Base-by-base conservation (phyloP, 441 rosid genomes). In the Gossypium gossypioides region DNA sequence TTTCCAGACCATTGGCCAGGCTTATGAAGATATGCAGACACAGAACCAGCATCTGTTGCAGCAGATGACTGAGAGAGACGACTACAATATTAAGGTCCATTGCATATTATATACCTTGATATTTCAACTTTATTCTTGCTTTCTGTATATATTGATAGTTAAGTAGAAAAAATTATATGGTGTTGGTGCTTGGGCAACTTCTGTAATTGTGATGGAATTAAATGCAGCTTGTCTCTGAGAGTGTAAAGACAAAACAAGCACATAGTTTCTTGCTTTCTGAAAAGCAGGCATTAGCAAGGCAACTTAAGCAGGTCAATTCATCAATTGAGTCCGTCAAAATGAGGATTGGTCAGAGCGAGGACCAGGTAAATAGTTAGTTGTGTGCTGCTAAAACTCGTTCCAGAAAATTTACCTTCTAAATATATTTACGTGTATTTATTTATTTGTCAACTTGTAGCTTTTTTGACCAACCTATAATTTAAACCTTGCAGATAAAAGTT, bases 11-110 rank as follows among this genome's bases (percentile, higher is more conserved):
- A 87, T 95, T 34, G 99, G 97, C 75, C 97, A 95, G 86, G 98
- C 98, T 68, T 95, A 91, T 72, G 97, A 92, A 82, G 99, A 95
- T 80, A 91, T 92, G 99, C 99, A 88, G 87, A 83, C 90, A 16
- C 99, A 92, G 80, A 92, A 92, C 80, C 96, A 95, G 76, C 88
- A 86, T 78, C 84, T 95, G 80, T 79, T 89, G 81, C 97, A 87
- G 73, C 97, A 92, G 82, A 86, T 95, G 78, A 82, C 93, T 6
- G 96, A 91, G 74, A 87, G 97, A 77, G 99, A 95, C 69, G 96
- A 92, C 79, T 90, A 87, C 84, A 92, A 91, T 82, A 89, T 95
- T 77, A 95, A 92, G 96, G 99, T 95, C 68, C 40, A 61, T 46
- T 69, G 32, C 78, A 10, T 64, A 10, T 61, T 10, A 19, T 64